These are phyloP conservation scores for Eimeria acervulina DNA, from an alignment of 169 alveolate genomes.

Conservation along the genomic window DNA sequence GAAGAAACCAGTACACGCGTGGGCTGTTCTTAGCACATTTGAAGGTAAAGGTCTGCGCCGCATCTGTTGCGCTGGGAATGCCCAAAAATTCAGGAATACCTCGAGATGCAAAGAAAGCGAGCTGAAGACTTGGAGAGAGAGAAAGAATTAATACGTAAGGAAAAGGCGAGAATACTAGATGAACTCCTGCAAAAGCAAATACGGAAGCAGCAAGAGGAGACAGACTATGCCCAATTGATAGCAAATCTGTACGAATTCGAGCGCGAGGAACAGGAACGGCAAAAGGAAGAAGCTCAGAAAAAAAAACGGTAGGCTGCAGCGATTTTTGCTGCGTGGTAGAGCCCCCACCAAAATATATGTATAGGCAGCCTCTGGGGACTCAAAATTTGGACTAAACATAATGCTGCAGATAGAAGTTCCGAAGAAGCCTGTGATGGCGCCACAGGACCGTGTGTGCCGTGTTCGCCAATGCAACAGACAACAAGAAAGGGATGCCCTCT, in stretches of 20 bases:
- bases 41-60: neutral
- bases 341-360: neutral
- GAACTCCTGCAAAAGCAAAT: constrained; percentile 68
- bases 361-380: neutral
- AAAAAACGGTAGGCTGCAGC: constrained; percentile 42
- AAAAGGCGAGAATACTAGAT: constrained; percentile 66
- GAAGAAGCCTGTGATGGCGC: neutral
- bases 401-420: neutral
- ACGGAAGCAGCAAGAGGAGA: constrained; percentile 64
- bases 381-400: neutral
- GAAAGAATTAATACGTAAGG: constrained; percentile 46
- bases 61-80: neutral
- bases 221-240: constrained; percentile 72
- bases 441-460: neutral
- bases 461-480: constrained; percentile 27
- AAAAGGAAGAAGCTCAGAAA: constrained; percentile 74
- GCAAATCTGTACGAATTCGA: constrained; percentile 76
- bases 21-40: neutral
- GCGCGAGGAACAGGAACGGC: constrained; percentile 79
- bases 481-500: constrained; percentile 63
- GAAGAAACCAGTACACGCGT: neutral
- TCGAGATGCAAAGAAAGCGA: constrained; percentile 64
- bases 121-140: constrained; percentile 61
- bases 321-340: neutral
- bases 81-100: constrained; percentile 38